Percentiles rank a stretch among this genome's conserved stretches.
Evolutionary conservation across 2,329 filamentous ascomycete genomes (phyloP).

Genomic region (Fusarium buharicum): DNA sequence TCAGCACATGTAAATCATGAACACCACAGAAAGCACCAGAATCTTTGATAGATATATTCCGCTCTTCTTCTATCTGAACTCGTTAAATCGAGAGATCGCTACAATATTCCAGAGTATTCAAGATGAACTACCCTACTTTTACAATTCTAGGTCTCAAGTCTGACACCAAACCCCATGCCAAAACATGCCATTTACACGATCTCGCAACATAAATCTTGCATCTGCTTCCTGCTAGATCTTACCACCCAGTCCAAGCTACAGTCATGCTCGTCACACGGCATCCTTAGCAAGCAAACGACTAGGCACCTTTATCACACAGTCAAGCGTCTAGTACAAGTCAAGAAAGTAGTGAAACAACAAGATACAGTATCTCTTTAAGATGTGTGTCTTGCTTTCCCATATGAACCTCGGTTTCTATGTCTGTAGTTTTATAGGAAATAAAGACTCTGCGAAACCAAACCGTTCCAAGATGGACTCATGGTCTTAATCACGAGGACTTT

Average conservation of each 20-base stretch:
- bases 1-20: too few relatives aligned
- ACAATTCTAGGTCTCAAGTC: background rate
- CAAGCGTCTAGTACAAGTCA: background rate
- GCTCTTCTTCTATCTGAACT: too few relatives aligned
- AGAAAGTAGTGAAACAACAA: background rate
- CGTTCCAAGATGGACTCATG: slow-evolving; percentile 6
- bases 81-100: too few relatives aligned
- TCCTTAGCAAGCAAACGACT: background rate
- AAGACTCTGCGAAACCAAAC: slow-evolving; percentile 12
- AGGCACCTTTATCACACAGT: background rate
- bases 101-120: too few relatives aligned
- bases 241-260: slow-evolving; percentile 1
- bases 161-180: background rate
- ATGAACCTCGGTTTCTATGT: too few relatives aligned
- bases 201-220: slow-evolving; percentile 24
- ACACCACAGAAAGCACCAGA: background rate
- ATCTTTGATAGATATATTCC: too few relatives aligned
- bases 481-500: slow-evolving; percentile 8
- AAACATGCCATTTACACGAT: background rate
- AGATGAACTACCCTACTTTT: background rate
- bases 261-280: slow-evolving; percentile 12
- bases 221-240: slow-evolving; percentile 29
- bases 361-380: background rate
- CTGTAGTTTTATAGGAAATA: background rate
- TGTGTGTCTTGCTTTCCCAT: background rate